phyloP scores from a whole-genome alignment of 208 protist species.

The Leishmania turanica region DNA sequence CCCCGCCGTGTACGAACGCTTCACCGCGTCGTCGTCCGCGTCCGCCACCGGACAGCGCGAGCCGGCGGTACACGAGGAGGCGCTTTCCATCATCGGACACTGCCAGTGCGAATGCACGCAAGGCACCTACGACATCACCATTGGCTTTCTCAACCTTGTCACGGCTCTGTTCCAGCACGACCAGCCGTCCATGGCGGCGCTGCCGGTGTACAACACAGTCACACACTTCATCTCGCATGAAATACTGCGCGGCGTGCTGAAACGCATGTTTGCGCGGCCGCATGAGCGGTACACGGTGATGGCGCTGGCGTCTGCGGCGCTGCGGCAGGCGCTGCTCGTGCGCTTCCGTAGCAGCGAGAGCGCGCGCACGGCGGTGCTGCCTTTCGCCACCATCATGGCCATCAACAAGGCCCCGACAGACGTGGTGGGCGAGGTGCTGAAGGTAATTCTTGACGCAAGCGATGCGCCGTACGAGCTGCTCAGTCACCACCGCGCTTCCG shows the following conservation, averaged over 20 bases:
- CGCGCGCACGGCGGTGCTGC: slow-evolving; percentile 34
- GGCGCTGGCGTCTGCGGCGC: slow-evolving; percentile 67
- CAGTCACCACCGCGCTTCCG: slow-evolving; percentile 64
- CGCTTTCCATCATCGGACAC: slow-evolving; percentile 72
- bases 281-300: slow-evolving; percentile 73
- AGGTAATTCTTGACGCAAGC: slow-evolving; percentile 49
- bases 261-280: slow-evolving; percentile 52
- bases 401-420: slow-evolving; percentile 74
- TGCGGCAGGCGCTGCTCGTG: slow-evolving; percentile 64
- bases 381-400: slow-evolving; percentile 74
- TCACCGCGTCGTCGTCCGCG: not conserved
- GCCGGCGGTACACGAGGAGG: slow-evolving; percentile 32
- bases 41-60: slow-evolving; percentile 8
- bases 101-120: slow-evolving; percentile 74
- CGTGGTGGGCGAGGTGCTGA: slow-evolving; percentile 71
- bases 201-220: slow-evolving; percentile 61
- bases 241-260: slow-evolving; percentile 67
- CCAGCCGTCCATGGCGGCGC: slow-evolving; percentile 37
- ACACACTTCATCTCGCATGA: slow-evolving; percentile 80
- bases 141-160: slow-evolving; percentile 80
- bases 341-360: slow-evolving; percentile 37
- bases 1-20: not conserved
- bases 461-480: slow-evolving; percentile 53
- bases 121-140: slow-evolving; percentile 75
- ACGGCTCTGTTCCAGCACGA: slow-evolving; percentile 71